Percentiles rank a stretch among this genome's conserved stretches.
These are phyloP conservation scores for Colletotrichum agaves DNA, from an alignment of 2,329 filamentous ascomycete species.

Conservation along the genomic window DNA sequence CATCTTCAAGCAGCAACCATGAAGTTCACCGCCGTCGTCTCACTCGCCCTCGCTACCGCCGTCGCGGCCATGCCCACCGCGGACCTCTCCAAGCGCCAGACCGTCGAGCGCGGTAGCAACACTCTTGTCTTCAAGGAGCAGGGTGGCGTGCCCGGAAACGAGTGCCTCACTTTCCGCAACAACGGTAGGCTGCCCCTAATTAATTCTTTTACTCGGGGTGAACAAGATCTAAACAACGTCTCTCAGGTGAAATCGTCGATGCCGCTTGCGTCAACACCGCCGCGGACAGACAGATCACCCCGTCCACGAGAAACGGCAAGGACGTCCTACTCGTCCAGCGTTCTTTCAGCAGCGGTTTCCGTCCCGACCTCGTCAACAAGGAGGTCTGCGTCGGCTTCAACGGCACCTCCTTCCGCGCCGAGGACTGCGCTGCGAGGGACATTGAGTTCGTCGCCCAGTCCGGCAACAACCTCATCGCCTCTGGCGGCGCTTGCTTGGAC, in stretches of 20 bases:
- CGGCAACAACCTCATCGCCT: constrained; percentile 42
- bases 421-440: constrained; percentile 46
- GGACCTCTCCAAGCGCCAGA: constrained; percentile 25
- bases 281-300: constrained; percentile 53
- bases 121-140: constrained; percentile 52
- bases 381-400: constrained; percentile 54
- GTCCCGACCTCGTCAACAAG: constrained; percentile 50
- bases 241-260: constrained; percentile 53
- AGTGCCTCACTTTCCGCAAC: constrained; percentile 55
- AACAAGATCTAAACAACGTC: background rate
- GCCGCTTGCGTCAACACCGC: constrained; percentile 50
- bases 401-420: constrained; percentile 49
- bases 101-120: constrained; percentile 6
- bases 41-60: constrained; percentile 38
- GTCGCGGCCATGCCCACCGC: constrained; percentile 38
- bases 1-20: constrained; percentile 23
- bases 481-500: constrained; percentile 47
- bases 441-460: constrained; percentile 44
- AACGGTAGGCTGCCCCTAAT: constrained; percentile 45
- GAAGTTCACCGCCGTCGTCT: constrained; percentile 40
- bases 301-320: constrained; percentile 46
- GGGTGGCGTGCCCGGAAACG: constrained; percentile 49
- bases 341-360: constrained; percentile 50
- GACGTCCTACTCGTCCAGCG: constrained; percentile 51
- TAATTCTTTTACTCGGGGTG: background rate